These are phyloP conservation scores for Cupressus sempervirens DNA, from an alignment of 75 land plant genomes.

Conservation along the genomic window DNA sequence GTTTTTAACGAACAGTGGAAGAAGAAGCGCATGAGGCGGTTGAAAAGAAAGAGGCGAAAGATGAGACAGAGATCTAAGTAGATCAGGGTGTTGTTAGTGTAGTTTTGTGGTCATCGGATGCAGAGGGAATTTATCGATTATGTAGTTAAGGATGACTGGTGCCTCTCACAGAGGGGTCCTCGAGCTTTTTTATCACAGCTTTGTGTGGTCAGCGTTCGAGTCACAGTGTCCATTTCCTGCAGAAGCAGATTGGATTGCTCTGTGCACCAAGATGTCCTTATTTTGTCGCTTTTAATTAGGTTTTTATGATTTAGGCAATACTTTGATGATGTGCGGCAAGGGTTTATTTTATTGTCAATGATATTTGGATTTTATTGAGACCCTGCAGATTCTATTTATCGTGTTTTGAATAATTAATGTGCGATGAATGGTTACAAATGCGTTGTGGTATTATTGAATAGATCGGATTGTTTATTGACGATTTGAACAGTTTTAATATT, in stretches of 20 bases:
- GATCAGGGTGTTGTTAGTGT: background rate
- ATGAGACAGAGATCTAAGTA: constrained; percentile 54
- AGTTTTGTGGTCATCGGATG: background rate
- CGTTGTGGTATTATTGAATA: background rate
- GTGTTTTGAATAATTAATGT: background rate
- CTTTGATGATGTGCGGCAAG: background rate
- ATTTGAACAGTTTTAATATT: background rate
- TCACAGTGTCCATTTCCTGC: background rate
- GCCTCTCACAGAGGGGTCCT: background rate
- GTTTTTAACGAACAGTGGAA: constrained; percentile 32
- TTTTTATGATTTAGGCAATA: background rate
- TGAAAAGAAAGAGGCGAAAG: constrained; percentile 58
- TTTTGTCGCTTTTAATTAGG: background rate
- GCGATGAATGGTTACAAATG: background rate
- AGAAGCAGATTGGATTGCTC: background rate
- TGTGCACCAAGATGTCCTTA: background rate
- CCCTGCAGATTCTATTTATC: background rate
- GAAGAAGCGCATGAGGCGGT: constrained; percentile 51
- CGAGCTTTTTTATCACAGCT: background rate
- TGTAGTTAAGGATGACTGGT: background rate
- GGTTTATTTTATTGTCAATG: background rate
- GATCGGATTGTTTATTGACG: background rate
- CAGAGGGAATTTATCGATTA: background rate
- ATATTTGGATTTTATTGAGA: background rate
- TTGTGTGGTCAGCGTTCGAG: background rate